Evolutionary conservation across 768 basidiomycete genomes (phyloP).

Genomic region (Calocybe cyanea): DNA sequence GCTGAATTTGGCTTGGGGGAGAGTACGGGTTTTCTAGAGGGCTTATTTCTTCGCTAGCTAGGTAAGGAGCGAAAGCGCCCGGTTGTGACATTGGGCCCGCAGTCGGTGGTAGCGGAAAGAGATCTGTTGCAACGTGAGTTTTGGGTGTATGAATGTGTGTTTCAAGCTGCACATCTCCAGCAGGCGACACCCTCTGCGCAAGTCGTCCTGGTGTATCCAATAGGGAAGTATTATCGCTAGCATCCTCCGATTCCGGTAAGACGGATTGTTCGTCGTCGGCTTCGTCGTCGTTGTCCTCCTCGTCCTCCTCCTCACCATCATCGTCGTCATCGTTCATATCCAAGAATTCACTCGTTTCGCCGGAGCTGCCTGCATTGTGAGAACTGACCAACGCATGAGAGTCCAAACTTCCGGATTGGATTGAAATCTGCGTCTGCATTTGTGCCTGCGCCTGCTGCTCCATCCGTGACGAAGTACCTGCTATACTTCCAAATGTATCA

Average conservation of each 20-base stretch:
- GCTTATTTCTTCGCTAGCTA: slow-evolving; percentile 8
- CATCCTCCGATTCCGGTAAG: slow-evolving; percentile 30
- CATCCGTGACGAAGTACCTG: slow-evolving; percentile 9
- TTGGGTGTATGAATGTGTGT: slow-evolving; percentile 16
- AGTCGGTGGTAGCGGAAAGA: slow-evolving; percentile 47
- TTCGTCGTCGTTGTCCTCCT: slow-evolving; percentile 30
- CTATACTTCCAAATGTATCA: slow-evolving; percentile 31
- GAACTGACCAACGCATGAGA: slow-evolving; percentile 2
- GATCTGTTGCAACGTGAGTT: slow-evolving; percentile 42
- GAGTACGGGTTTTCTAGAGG: slow-evolving; percentile 20
- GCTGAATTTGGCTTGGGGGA: slow-evolving; percentile 14
- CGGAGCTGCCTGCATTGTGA: slow-evolving; percentile 11
- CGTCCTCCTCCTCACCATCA: slow-evolving; percentile 38
- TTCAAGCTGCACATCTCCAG: slow-evolving; percentile 7
- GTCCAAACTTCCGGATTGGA: background rate
- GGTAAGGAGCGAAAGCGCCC: slow-evolving; percentile 2
- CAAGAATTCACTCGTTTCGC: slow-evolving; percentile 50
- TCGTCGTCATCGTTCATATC: slow-evolving; percentile 56
- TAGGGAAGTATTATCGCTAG: slow-evolving; percentile 15
- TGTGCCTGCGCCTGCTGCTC: slow-evolving; percentile 1
- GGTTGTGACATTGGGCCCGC: slow-evolving; percentile 21
- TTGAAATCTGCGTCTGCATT: slow-evolving; percentile 2
- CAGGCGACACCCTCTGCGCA: slow-evolving; percentile 7
- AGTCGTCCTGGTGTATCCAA: slow-evolving; percentile 9
- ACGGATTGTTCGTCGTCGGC: slow-evolving; percentile 16